Base-by-base conservation (phyloP, 2,329 filamentous ascomycete species). In the Zarea fungicola region DNA sequence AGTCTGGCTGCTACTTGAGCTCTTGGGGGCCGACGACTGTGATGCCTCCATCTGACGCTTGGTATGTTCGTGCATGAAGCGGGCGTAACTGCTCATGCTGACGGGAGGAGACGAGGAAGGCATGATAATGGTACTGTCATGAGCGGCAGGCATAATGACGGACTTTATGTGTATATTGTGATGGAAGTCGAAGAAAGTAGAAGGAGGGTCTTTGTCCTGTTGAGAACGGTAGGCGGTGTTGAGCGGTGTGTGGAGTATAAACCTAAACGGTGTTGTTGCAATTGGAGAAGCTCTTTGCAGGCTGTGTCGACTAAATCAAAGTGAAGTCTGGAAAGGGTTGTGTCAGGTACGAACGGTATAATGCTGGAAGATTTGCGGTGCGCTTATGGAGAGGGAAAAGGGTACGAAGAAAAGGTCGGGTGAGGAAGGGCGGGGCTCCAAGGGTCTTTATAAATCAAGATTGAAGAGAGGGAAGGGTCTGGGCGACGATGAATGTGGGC, bases 21-120 rank as follows among this genome's bases (percentile, higher is more conserved):
- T 53, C 10, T 58, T 39, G 22, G 57, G 48, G 2, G 56, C 50
- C 26, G 51, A 53, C 22, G 60, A 58, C 1, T 75, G 70, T 10
- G 72, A 70, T 4, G 72, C 69, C 53, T 84, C 79, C 78, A 85
- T 83, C 62, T 83, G 81, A 49, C 74, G 71, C 70, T 81, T 82
- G 53, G 81, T 85, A 67, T 85, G 80, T 48, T 77, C 72, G 60
- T 81, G 78, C 77, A 85, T 85, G 49, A 72, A 77, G 52, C 74
- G 74, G 13, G 80, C 68, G 57, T 85, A 85, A 43, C 64, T 77
- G 6, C 74, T 75, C 54, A 78, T 72, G 55, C 74, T 75, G 39
- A 71, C 70, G 10, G 66, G 69, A 44, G 69, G 66, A 56, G 65
- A 62, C 47, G 66, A 69, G 51, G 58, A 53, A 50, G 68, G 65